These are phyloP conservation scores for Escovopsis sp. DNA, from an alignment of 2,329 filamentous ascomycete genomes.

Conservation along the genomic window DNA sequence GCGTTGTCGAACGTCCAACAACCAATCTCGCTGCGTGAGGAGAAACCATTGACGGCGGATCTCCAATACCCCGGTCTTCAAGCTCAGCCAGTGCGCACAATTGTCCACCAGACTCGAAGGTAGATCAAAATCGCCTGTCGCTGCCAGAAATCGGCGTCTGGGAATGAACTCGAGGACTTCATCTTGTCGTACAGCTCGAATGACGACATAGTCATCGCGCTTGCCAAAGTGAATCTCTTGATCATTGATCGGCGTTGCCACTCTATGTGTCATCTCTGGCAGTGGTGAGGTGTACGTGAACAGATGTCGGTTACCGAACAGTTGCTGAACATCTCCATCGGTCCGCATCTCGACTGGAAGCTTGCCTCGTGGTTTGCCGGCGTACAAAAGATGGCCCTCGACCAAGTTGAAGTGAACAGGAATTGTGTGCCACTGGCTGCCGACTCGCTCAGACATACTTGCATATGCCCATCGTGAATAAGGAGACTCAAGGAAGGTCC, in stretches of 20 bases:
- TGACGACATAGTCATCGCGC: neutral
- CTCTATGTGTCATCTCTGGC: slow-evolving; percentile 37
- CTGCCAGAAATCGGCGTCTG: slow-evolving; percentile 13
- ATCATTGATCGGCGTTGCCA: slow-evolving; percentile 8
- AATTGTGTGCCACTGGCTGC: neutral
- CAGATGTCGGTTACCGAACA: slow-evolving; percentile 40
- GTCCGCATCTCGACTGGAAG: slow-evolving; percentile 37
- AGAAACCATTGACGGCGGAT: slow-evolving; percentile 28
- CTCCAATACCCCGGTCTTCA: slow-evolving; percentile 27
- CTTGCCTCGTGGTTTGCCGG: slow-evolving; percentile 22
- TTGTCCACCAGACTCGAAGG: slow-evolving; percentile 33
- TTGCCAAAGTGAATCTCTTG: slow-evolving; percentile 27
- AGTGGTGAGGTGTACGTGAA: slow-evolving; percentile 36
- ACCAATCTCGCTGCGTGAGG: slow-evolving; percentile 16
- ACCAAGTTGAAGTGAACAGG: slow-evolving; percentile 20
- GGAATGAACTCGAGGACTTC: slow-evolving; percentile 21
- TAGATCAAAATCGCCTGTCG: slow-evolving; percentile 26
- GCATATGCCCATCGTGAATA: neutral
- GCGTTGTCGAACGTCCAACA: slow-evolving; percentile 13
- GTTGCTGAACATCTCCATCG: slow-evolving; percentile 24
- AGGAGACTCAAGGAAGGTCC: neutral
- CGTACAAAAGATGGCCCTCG: slow-evolving; percentile 21
- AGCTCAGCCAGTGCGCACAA: slow-evolving; percentile 47
- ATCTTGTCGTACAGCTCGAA: slow-evolving; percentile 12
- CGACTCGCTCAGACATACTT: neutral